A percentile compares a stretch with the other conserved stretches of the same genome.
Evolutionary conservation across 1,284 basidiomycete genomes (phyloP).

Genomic region (Melanopsichium pennsylvanicum): DNA sequence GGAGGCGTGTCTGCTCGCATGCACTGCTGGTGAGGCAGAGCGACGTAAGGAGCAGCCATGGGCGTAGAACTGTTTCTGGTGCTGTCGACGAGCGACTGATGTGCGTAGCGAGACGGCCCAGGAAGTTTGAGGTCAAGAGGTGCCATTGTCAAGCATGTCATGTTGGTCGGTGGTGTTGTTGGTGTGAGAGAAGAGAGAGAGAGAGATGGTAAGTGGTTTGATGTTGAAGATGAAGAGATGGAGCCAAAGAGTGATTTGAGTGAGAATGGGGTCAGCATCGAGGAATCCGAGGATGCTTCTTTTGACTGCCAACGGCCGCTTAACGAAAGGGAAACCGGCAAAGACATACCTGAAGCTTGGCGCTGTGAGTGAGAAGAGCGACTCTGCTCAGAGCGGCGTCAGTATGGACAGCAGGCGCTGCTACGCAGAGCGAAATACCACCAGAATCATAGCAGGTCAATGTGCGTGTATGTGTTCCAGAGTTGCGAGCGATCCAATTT

Average conservation of each 20-base stretch:
- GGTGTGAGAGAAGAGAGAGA: not conserved
- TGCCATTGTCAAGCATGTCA: conserved; percentile 24
- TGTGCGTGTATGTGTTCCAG: too few species aligned
- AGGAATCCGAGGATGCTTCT: not conserved
- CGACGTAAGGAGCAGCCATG: conserved; percentile 40
- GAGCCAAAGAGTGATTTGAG: not conserved
- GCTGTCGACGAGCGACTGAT: conserved; percentile 37
- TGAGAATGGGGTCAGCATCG: conserved; percentile 6
- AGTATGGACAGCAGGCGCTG: conserved; percentile 3
- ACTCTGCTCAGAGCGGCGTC: conserved; percentile 4
- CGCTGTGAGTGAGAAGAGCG: conserved; percentile 8
- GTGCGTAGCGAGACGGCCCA: conserved; percentile 24
- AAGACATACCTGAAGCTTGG: too few species aligned
- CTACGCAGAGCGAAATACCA: not conserved
- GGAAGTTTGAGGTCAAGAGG: conserved; percentile 15
- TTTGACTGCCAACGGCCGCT: conserved; percentile 22
- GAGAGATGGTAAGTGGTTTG: not conserved
- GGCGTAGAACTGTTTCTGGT: conserved; percentile 8
- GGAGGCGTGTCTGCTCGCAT: conserved; percentile 42
- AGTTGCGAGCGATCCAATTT: too few species aligned
- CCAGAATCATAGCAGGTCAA: too few species aligned
- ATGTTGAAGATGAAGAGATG: not conserved
- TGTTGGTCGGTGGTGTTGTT: conserved; percentile 18
- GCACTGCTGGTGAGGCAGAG: conserved; percentile 45
- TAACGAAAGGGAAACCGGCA: too few species aligned